Evolutionary conservation across 768 basidiomycete genomes (phyloP).

Genomic region (Tylopilus plumbeoviolaceoides): DNA sequence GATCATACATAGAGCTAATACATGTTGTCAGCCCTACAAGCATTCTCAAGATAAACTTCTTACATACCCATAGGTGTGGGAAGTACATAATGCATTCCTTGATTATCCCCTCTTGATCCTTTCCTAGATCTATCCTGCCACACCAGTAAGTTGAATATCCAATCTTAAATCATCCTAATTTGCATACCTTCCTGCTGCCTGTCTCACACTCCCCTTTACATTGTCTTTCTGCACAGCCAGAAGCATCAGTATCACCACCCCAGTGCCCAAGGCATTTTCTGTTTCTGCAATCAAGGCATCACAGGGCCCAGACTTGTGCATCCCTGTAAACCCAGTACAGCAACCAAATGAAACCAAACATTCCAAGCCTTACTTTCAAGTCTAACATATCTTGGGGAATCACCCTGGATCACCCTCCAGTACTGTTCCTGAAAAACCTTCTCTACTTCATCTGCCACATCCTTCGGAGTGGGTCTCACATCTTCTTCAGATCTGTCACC

Average conservation of each 20-base stretch:
- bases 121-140: not conserved
- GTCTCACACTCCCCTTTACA: not conserved
- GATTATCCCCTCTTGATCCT: not conserved
- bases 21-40: not conserved
- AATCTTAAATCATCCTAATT: not conserved
- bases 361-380: not conserved
- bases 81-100: not conserved
- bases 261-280: not conserved
- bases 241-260: not conserved
- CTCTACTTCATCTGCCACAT: not conserved
- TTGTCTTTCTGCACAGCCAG: not conserved
- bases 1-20: not conserved
- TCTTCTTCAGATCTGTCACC: not conserved
- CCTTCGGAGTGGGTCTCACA: not conserved
- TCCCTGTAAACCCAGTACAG: not conserved
- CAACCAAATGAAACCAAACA: not conserved
- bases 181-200: not conserved
- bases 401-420: not conserved
- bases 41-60: not conserved
- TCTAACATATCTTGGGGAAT: not conserved
- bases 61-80: not conserved
- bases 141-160: not conserved
- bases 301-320: not conserved
- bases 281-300: not conserved
- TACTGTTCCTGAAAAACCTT: not conserved